Evolutionary conservation across 495 filamentous ascomycete species (phyloP), one percentile per base, ranked within the genome.

Genomic region (Penicillium antarcticum): DNA sequence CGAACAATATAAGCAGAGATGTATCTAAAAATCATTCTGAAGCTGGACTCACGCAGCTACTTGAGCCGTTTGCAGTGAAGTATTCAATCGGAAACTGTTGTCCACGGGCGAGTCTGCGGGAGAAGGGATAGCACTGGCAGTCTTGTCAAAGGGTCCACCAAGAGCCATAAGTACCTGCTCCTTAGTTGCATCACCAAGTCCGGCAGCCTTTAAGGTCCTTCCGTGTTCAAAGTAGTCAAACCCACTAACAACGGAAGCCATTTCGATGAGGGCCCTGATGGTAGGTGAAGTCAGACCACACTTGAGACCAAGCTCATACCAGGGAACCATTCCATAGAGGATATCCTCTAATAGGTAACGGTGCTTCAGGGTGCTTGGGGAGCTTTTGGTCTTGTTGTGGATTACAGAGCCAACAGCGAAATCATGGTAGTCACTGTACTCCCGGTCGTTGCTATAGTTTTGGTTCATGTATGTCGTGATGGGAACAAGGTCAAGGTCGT

Each of bases 151-250:
- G 7, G 55, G 55, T 19, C 55, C 55, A 40, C 84, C 82, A 48
- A 86, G 87, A 38, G 83, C 86, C 38, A 84, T 92, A 11, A 72
- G 87, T 90, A 95, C 53, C 75, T 95, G 26, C 75, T 95, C 16
- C 87, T 86, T 4, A 88, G 89, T 29, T 87, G 88, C 1, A 82
- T 92, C 40, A 71, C 76, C 37, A 73, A 85, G 62, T 76, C 87
- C 51, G 87, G 89, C 26, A 87, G 90, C 9, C 69, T 90, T 42
- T 87, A 95, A 68, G 87, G 88, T 8, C 87, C 90, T n/a, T 85
- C 92, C 61, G 76, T 94, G 45, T 85, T 92, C 83, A 87, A 95
- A 61, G 88, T 92, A 64, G 78, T 95, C 33, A 92, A 94, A 53
- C 8, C 55, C 55, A 19, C 55, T 53, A 11, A 58, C 49, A 18